phyloP scores from a whole-genome alignment of 352 stramenopile genomes.

The Bremia lactucae region DNA sequence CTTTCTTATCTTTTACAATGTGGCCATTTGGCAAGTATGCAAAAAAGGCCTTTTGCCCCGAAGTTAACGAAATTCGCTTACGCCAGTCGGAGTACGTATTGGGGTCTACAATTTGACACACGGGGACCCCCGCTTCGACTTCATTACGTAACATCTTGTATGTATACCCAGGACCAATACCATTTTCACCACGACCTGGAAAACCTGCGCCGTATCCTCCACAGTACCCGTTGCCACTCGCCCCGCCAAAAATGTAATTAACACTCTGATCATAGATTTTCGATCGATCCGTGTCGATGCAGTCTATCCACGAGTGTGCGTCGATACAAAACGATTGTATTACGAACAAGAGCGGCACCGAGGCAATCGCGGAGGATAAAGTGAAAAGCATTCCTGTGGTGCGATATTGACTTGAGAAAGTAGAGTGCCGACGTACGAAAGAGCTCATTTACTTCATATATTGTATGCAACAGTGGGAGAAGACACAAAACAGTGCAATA shows the following conservation, averaged over 20 bases:
- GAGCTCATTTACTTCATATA: too few relatives aligned
- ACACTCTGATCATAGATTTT: slow-evolving; percentile 48
- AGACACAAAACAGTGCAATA: too few relatives aligned
- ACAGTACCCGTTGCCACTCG: slow-evolving; percentile 53
- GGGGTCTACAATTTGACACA: slow-evolving; percentile 35
- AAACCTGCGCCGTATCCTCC: slow-evolving; percentile 57
- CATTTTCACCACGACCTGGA: slow-evolving; percentile 34
- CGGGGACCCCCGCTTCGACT: slow-evolving; percentile 30
- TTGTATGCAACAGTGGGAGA: too few relatives aligned
- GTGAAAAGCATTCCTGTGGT: too few relatives aligned
- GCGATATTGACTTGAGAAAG: too few relatives aligned
- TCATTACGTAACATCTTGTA: slow-evolving; percentile 66
- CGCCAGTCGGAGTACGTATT: slow-evolving; percentile 54
- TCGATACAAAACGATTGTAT: too few relatives aligned
- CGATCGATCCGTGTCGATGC: slow-evolving; percentile 41
- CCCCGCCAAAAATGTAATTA: slow-evolving; percentile 55
- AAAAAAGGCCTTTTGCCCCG: slow-evolving; percentile 36
- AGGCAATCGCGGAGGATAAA: too few relatives aligned
- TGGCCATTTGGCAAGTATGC: slow-evolving; percentile 51
- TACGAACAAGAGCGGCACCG: too few relatives aligned
- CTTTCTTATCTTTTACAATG: slow-evolving; percentile 62
- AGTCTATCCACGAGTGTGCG: slow-evolving; percentile 65
- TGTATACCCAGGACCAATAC: slow-evolving; percentile 47
- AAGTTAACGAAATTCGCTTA: slow-evolving; percentile 30
- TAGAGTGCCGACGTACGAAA: too few relatives aligned